A percentile compares a stretch with the other conserved stretches of the same genome.
Conservation (phyloP, 257 asterid species). For the Cynanchum wilfordii region DNA sequence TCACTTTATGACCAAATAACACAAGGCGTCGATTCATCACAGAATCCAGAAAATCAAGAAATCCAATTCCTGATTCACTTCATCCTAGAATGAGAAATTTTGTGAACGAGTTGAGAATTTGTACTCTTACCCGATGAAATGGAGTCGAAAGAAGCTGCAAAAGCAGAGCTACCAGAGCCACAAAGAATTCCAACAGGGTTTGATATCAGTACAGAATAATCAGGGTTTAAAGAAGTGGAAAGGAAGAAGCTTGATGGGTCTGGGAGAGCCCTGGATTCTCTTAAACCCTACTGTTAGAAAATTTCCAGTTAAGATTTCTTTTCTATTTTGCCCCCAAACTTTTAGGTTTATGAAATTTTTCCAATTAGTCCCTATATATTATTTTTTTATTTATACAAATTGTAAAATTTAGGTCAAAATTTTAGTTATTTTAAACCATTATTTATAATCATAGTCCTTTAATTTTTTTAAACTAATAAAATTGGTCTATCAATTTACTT, state of each 20-base stretch:
- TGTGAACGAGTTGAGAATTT: background rate
- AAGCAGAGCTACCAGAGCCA: slow-evolving; percentile 12
- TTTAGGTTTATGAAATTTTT: background rate
- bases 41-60: slow-evolving; percentile 3
- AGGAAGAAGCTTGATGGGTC: background rate
- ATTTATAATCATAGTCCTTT: no score
- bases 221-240: background rate
- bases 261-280: background rate
- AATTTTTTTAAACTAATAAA: no score
- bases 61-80: slow-evolving; percentile 2
- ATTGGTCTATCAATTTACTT: no score
- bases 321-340: background rate
- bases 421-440: no score
- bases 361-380: no score
- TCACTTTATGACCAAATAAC: slow-evolving; percentile 35
- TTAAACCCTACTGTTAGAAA: slow-evolving; percentile 3
- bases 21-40: slow-evolving; percentile 50
- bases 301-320: background rate
- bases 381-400: no score
- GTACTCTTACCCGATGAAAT: slow-evolving; percentile 9
- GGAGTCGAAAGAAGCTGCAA: background rate
- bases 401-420: no score
- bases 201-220: background rate
- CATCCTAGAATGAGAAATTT: background rate
- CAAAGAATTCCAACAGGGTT: background rate